Evolutionary conservation across 176 grass and related monocot species (phyloP), one percentile per base, ranked within the genome.

Genomic region (Zizania latifolia): DNA sequence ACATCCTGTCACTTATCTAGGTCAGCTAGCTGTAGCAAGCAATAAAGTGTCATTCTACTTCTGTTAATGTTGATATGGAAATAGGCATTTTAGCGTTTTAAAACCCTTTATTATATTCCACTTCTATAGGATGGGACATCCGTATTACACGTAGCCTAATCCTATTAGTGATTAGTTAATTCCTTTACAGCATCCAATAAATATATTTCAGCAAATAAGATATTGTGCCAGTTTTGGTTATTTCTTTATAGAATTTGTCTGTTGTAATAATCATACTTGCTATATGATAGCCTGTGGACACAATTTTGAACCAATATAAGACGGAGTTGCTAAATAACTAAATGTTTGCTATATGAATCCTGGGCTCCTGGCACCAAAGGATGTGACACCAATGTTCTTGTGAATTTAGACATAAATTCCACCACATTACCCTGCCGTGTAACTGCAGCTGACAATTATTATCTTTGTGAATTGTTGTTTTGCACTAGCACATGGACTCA

Each of bases 11-110:
- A 74, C 70, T 61, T 55, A 68, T 62, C 21, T 46, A 82, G 82
- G 56, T 78, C 59, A 78, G 65, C 40, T 82, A 30, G 66, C 59
- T 78, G 46, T 73, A 60, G 50, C 50, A 82, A 61, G 41, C 2
- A 16, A 30, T 77, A 36, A 44, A 71, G 72, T 72, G 44, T n/a
- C 37, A 39, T 24, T 44, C 37, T 78, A 33, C 12, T 66, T 56
- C 73, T 72, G 66, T 11, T 62, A 54, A 62, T 33, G 32, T 73
- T 87, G 74, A 72, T 33, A 71, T 48, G 14, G 31, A 50, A 74
- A 73, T 59, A 83, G 35, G 37, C 13, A 70, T 79, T 41, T 79
- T 74, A 41, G 37, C 55, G 2, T 14, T 79, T 67, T 72, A 53
- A 11, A 17, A 10, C 58, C 22, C 43, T 64, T 53, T 53, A 12